These are phyloP conservation scores for Medicago arabica DNA, from an alignment of 306 rosid species.

Conservation along the genomic window DNA sequence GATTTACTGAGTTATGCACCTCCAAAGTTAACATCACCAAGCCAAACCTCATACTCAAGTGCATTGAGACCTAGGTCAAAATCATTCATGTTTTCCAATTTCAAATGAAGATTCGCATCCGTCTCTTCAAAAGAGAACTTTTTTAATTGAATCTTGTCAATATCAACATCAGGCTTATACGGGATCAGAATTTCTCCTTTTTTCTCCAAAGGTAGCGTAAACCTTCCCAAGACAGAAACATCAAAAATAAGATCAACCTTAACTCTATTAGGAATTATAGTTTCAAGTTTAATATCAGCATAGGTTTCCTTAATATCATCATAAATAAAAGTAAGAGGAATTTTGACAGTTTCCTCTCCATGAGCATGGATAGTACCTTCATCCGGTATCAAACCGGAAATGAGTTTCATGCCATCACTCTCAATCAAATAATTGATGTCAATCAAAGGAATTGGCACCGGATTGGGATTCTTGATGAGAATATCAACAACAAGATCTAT, in stretches of 20 bases:
- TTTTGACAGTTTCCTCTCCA: slow-evolving; percentile 82
- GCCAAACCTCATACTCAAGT: slow-evolving; percentile 88
- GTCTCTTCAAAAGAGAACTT: slow-evolving; percentile 90
- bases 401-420: slow-evolving; percentile 85
- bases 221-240: slow-evolving; percentile 83
- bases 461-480: slow-evolving; percentile 89
- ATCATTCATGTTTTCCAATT: slow-evolving; percentile 93
- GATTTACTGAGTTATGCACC: slow-evolving; percentile 70
- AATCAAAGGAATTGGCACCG: slow-evolving; percentile 86
- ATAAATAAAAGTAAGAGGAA: slow-evolving; percentile 72
- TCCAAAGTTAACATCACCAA: slow-evolving; percentile 79
- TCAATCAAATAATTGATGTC: slow-evolving; percentile 87
- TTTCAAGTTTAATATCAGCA: slow-evolving; percentile 75
- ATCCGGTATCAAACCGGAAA: slow-evolving; percentile 93
- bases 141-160: slow-evolving; percentile 79
- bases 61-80: slow-evolving; percentile 80
- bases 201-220: slow-evolving; percentile 88
- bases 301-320: slow-evolving; percentile 86
- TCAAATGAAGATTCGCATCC: slow-evolving; percentile 80
- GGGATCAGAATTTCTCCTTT: slow-evolving; percentile 95
- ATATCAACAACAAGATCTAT: slow-evolving; percentile 84
- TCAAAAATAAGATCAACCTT: slow-evolving; percentile 87
- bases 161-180: slow-evolving; percentile 89
- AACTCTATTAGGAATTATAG: slow-evolving; percentile 76
- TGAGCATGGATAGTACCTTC: slow-evolving; percentile 88